A percentile compares a stretch with the other conserved stretches of the same genome.
Evolutionary conservation across 768 basidiomycete genomes (phyloP).

Genomic region (Hysterangium stoloniferum): DNA sequence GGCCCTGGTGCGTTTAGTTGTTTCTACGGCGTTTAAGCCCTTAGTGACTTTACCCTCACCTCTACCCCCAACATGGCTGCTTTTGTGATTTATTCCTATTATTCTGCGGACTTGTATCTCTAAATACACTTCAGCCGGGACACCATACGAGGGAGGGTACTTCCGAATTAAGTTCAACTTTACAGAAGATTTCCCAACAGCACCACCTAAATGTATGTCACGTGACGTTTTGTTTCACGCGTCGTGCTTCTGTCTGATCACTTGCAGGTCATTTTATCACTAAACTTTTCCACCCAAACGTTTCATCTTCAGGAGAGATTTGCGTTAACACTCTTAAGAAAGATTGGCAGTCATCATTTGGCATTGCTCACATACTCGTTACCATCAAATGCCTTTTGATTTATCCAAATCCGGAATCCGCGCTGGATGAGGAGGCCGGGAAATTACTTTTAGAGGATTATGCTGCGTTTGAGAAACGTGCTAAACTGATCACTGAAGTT

Average conservation of each 20-base stretch:
- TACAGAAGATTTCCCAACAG: slow-evolving; percentile 87
- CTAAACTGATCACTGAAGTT: slow-evolving; percentile 82
- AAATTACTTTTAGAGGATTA: slow-evolving; percentile 88
- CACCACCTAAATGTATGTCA: slow-evolving; percentile 83
- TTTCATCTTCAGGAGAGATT: slow-evolving; percentile 83
- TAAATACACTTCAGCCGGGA: slow-evolving; percentile 36
- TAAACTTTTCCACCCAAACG: slow-evolving; percentile 97
- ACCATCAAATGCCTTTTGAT: slow-evolving; percentile 95
- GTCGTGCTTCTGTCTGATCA: slow-evolving; percentile 1
- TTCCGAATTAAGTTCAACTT: slow-evolving; percentile 78
- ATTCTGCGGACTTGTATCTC: background rate
- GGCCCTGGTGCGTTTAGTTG: slow-evolving; percentile 64
- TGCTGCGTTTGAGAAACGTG: slow-evolving; percentile 77
- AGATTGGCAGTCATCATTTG: slow-evolving; percentile 90
- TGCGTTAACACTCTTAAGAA: slow-evolving; percentile 97
- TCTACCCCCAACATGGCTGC: background rate
- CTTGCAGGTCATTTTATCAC: slow-evolving; percentile 33
- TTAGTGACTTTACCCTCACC: slow-evolving; percentile 11
- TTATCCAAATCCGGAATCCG: slow-evolving; percentile 94
- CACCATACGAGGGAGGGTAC: slow-evolving; percentile 67
- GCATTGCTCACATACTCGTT: slow-evolving; percentile 84
- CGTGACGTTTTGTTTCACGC: slow-evolving; percentile 9
- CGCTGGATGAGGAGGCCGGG: slow-evolving; percentile 92
- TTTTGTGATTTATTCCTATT: background rate
- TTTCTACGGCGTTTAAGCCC: background rate